Evolutionary conservation across 768 basidiomycete genomes (phyloP), one percentile per base, ranked within the genome.

Genomic region (Tylopilus vinaceipallidus): DNA sequence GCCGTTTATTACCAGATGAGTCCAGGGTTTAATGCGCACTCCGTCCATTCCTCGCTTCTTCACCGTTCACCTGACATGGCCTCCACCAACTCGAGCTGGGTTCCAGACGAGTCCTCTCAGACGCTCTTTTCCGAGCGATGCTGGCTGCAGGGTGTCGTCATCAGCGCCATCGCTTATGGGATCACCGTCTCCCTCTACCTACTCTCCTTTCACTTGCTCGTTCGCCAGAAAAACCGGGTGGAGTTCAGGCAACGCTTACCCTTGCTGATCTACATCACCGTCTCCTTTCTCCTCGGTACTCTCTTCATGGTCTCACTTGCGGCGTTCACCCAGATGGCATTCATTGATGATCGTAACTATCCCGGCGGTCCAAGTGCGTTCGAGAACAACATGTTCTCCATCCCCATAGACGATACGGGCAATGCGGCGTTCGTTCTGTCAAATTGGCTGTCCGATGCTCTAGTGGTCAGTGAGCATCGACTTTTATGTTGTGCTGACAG

Each of bases 341-440:
- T 69, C 44, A 60, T 71, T 36, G 62, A 71, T 44, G 41, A 62
- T 39, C 61, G 70, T 5, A 56, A 69, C 39, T 70, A 59, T 29
- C 63, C 63, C 0, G 67, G 67, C 3, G 70, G 70, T 13, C 69
- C 70, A 5, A 58, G 38, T 12, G 57, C 52, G 9, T 71, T 49
- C 29, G 58, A 58, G 17, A 45, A 51, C 8, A n/a, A 43, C 3
- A 49, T 52, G 45, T 70, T 56, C 47, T 54, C 53, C 10, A 52
- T 58, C 16, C 64, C 64, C 17, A 23, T 61, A 4, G 53, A 54
- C 19, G 13, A 50, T 13, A 8, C 29, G 2, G 59, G 57, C 2
- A 63, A 59, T 13, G 50, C 2, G 0, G 40, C 39, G 8, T 50
- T 55, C n/a, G 49, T 43, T 16, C 20, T 54, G 4, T 43, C 52